Evolutionary conservation across 345 rosid species (phyloP).

Genomic region (Gossypium stocksii): DNA sequence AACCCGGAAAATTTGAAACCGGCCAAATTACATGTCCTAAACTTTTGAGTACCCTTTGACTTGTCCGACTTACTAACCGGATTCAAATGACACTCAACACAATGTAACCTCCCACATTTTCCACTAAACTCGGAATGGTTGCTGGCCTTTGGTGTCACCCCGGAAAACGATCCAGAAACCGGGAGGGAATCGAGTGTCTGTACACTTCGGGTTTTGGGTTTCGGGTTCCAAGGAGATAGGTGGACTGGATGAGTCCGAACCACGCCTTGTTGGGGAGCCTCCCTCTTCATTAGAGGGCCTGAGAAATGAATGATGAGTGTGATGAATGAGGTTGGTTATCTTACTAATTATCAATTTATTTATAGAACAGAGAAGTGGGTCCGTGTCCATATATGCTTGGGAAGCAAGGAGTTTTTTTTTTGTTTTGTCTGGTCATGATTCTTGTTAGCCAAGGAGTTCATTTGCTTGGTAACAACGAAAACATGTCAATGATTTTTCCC

Average conservation of each 20-base stretch:
- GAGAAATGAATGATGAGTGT: background rate
- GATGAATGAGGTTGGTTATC: background rate
- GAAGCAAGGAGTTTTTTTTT: conserved; percentile 21
- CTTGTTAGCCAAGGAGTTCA: conserved; percentile 23
- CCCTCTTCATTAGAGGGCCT: conserved; percentile 47
- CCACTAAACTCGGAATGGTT: conserved; percentile 72
- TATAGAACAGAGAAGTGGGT: background rate
- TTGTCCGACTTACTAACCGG: conserved; percentile 53
- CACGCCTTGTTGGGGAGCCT: conserved; percentile 65
- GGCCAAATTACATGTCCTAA: conserved; percentile 37
- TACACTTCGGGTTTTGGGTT: conserved; percentile 28
- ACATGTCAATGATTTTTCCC: background rate
- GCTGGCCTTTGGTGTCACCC: conserved; percentile 41
- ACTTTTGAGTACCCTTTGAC: conserved; percentile 53
- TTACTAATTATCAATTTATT: background rate
- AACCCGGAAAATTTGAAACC: conserved; percentile 31
- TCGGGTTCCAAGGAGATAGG: conserved; percentile 42
- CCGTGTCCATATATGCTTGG: conserved; percentile 16
- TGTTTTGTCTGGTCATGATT: background rate
- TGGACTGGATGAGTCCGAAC: conserved; percentile 48
- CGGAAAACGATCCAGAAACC: conserved; percentile 40
- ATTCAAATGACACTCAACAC: conserved; percentile 37
- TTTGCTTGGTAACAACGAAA: background rate
- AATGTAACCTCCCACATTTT: conserved; percentile 42
- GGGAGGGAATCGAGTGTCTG: conserved; percentile 37